Evolutionary conservation across 1,139 yeast genomes (phyloP), one percentile per base, ranked within the genome.

Genomic region (Candida gigantensis): DNA sequence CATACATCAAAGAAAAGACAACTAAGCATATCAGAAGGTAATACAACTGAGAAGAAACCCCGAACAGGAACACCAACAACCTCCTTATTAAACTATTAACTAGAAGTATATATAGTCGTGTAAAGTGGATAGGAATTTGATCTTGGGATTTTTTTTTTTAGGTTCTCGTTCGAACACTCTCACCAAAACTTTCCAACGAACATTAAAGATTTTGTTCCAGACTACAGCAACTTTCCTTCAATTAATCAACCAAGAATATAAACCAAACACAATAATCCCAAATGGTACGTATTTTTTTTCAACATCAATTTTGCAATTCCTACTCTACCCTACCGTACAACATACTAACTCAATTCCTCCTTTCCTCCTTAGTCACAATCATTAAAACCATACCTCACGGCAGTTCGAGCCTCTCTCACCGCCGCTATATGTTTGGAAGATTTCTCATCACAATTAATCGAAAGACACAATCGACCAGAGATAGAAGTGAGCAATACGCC

Each of bases 301-400:
- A 21, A 28, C 8, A n/a, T 13, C 15, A 10, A 12, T 26, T 8
- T 2, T 35, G 29, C 41, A 35, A 35, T 34, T 36, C 5, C 19
- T 20, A 9, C 23, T n/a, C 21, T 18, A 6, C 21, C 21, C 21
- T 9, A n/a, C n/a, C n/a, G n/a, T n/a, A n/a, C n/a, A n/a, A n/a
- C n/a, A n/a, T n/a, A n/a, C n/a, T n/a, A n/a, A n/a, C n/a, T n/a
- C n/a, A n/a, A n/a, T n/a, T n/a, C n/a, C n/a, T n/a, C n/a, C n/a
- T n/a, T n/a, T n/a, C n/a, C n/a, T n/a, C n/a, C n/a, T n/a, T n/a
- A 70, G 92, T 84, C 95, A 3, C 98, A 92, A 79, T 92, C 98
- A 5, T 77, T 92, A 45, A 88, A 92, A 53, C 98, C 98, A 45
- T 92, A 92, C 56, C 75, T 92, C 42, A 84, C 88, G 7, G 97